These are phyloP conservation scores for Claviceps sp. DNA, from an alignment of 2,329 filamentous ascomycete species.

Conservation along the genomic window DNA sequence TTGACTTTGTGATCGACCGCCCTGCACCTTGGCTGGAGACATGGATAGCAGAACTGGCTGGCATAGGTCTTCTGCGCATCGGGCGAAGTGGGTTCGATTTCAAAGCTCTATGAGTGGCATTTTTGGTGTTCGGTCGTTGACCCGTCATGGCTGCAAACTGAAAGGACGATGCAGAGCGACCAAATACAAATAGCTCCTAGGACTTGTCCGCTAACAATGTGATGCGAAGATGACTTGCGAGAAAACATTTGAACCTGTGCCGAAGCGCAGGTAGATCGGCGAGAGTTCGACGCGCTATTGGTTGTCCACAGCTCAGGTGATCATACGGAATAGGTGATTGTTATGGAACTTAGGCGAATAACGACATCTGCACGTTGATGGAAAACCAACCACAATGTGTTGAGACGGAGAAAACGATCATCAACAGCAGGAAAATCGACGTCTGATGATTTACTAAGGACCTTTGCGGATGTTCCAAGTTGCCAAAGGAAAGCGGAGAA, in stretches of 20 bases:
- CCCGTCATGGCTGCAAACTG: conserved; percentile 26
- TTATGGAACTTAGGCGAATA: not conserved
- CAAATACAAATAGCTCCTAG: no score
- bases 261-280: not conserved
- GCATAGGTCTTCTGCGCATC: conserved; percentile 24
- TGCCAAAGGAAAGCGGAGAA: no score
- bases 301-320: not conserved
- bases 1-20: conserved; percentile 11
- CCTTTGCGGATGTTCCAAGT: no score
- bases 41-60: conserved; percentile 50
- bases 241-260: not conserved
- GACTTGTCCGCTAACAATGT: not conserved
- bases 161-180: not conserved
- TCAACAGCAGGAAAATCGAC: no score
- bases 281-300: no score
- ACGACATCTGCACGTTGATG: not conserved
- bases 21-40: conserved; percentile 34
- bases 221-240: not conserved
- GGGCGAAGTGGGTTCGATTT: conserved; percentile 26
- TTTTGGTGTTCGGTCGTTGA: conserved; percentile 22
- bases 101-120: conserved; percentile 17
- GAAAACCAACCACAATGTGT: no score
- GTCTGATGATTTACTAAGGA: no score
- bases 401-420: no score
- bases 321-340: not conserved